Evolutionary conservation across 495 filamentous ascomycete genomes (phyloP).

Genomic region (Coniosporium apollinis): DNA sequence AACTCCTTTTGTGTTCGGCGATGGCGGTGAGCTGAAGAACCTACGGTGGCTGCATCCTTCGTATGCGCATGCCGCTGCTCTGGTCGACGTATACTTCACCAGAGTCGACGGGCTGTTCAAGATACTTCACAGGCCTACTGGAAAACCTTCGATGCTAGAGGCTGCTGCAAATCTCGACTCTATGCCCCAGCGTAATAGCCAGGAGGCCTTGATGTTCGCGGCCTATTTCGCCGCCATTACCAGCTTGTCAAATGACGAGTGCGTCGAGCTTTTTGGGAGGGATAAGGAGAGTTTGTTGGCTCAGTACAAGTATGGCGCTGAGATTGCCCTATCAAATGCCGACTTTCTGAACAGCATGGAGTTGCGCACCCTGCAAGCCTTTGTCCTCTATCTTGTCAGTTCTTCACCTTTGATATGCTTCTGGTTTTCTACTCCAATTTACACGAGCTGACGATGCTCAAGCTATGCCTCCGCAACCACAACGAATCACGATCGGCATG

Average conservation of each 20-base stretch:
- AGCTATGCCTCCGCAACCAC: background rate
- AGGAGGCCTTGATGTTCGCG: conserved; percentile 13
- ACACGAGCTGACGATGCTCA: background rate
- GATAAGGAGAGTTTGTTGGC: background rate
- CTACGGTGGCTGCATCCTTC: conserved; percentile 1
- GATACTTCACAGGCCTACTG: conserved; percentile 9
- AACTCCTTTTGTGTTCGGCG: conserved; percentile 1
- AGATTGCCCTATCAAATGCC: conserved; percentile 9
- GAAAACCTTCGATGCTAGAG: conserved; percentile 5
- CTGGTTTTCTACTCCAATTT: no score
- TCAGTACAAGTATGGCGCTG: conserved; percentile 5
- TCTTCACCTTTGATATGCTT: background rate
- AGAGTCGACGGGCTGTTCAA: conserved; percentile 12
- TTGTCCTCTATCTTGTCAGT: conserved; percentile 10
- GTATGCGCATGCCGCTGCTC: background rate
- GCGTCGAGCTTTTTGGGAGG: conserved; percentile 4
- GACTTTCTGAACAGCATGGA: conserved; percentile 10
- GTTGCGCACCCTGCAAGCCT: conserved; percentile 11
- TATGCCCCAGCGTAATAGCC: conserved; percentile 1
- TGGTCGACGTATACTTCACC: conserved; percentile 3
- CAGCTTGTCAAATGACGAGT: conserved; percentile 8
- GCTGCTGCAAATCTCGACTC: conserved; percentile 8
- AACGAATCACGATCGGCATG: conserved; percentile 11
- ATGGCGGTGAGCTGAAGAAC: background rate
- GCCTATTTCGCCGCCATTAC: conserved; percentile 11